These are phyloP conservation scores for Erucastrum elatum DNA, from an alignment of 345 rosid genomes.

Conservation along the genomic window DNA sequence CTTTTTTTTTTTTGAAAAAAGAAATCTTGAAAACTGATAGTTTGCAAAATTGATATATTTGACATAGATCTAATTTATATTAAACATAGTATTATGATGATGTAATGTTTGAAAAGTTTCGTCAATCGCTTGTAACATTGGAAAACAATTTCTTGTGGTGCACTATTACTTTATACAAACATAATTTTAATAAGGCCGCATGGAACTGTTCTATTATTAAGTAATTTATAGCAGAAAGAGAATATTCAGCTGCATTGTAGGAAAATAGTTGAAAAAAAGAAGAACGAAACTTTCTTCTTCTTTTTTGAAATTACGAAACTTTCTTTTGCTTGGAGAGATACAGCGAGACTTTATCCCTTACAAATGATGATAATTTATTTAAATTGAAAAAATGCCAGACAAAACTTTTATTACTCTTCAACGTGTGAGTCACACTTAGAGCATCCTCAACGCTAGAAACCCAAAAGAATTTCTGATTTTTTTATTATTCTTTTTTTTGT, in stretches of 20 bases:
- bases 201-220: background rate
- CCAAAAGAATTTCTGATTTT: too few relatives aligned
- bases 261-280: too few relatives aligned
- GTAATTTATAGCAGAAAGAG: background rate
- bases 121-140: background rate
- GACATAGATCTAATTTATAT: too few relatives aligned
- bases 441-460: too few relatives aligned
- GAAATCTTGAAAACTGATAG: too few relatives aligned
- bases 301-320: too few relatives aligned
- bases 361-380: background rate
- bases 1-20: too few relatives aligned
- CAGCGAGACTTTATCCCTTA: background rate
- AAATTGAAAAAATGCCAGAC: background rate
- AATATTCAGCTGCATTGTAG: background rate
- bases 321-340: conserved; percentile 18
- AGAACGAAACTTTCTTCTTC: conserved; percentile 9
- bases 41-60: too few relatives aligned
- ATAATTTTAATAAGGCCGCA: background rate
- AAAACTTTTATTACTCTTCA: background rate
- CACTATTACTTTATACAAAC: background rate
- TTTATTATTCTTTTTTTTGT: too few relatives aligned
- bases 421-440: background rate
- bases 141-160: background rate
- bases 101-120: too few relatives aligned
- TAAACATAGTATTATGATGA: too few relatives aligned